A percentile compares a stretch with the other conserved stretches of the same genome.
phyloP scores from a whole-genome alignment of 2,329 filamentous ascomycete species.

The Arthrobotrys entomopaga region DNA sequence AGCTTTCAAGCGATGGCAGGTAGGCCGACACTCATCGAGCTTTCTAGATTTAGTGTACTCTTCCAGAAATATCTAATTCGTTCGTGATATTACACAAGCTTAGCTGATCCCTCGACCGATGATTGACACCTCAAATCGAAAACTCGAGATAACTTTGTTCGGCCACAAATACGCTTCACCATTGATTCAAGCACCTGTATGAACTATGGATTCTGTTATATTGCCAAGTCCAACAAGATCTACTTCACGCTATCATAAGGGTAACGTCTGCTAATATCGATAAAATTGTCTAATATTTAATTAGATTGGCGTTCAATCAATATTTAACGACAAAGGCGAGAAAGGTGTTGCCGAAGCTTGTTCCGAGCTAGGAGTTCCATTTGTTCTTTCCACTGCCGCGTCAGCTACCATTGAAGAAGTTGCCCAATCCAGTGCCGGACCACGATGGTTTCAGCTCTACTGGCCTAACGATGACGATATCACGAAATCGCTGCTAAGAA shows the following conservation, averaged over 20 bases:
- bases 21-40: not conserved
- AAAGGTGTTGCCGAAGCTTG: constrained; percentile 72
- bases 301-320: constrained; percentile 70
- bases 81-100: constrained; percentile 27
- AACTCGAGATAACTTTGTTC: constrained; percentile 56
- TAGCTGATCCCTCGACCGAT: constrained; percentile 50
- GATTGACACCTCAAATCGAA: not conserved
- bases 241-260: too few species aligned
- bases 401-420: constrained; percentile 74
- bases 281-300: not conserved
- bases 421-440: constrained; percentile 69
- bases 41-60: too few species aligned
- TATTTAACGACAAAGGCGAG: constrained; percentile 74
- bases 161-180: constrained; percentile 66
- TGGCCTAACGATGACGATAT: constrained; percentile 75
- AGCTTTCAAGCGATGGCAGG: constrained; percentile 15
- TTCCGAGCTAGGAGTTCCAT: constrained; percentile 71
- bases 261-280: not conserved
- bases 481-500: constrained; percentile 71
- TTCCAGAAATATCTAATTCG: constrained; percentile 4
- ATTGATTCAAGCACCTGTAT: constrained; percentile 72
- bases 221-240: not conserved
- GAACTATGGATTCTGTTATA: not conserved
- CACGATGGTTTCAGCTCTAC: constrained; percentile 78
- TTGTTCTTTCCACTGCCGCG: constrained; percentile 74